Evolutionary conservation across 306 rosid species (phyloP), one percentile per base, ranked within the genome.

Genomic region (Trifolium subterraneum): DNA sequence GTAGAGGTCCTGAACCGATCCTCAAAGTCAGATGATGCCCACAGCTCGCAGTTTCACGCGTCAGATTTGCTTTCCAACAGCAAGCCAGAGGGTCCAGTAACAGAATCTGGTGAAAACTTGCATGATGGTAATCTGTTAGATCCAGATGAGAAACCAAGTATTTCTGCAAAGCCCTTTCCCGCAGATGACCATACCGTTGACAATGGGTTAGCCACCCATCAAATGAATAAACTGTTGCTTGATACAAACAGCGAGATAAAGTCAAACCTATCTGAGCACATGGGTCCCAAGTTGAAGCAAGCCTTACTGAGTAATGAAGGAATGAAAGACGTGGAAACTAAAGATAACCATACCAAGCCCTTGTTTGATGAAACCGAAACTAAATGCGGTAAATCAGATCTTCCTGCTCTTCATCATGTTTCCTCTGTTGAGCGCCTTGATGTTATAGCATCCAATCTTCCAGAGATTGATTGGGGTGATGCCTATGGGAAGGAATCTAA

Each of bases 1-100:
- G 83, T 78, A 47, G 95, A 90, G 79, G 83, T 83, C 71, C 84
- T 83, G 86, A 93, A 86, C 69, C 84, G 91, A 62, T 87, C 84
- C 33, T 80, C 93, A 68, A 93, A 93, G 77, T 93, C 98, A 36
- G 98, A 93, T 68, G 97, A 87, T 65, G 55, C 85, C 0, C 88
- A 78, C 81, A 84, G 79, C 70, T 72, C 87, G 33, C 86, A 80
- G 45, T 82, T 83, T 80, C 82, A 82, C 5, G 73, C 59, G 41
- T 70, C 95, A 68, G 90, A 84, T 65, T 82, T 88, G 64, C 86
- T 61, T 52, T 81, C 92, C 70, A 86, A 86, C 59, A 74, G 62
- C 58, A 25, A 68, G 60, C 83, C 23, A 47, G 75, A 82, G 75
- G 78, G 73, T 78, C 75, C 84, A 71, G 58, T 82, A 27, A 44